These are phyloP conservation scores for Taphrina pruni DNA, from an alignment of 1,139 yeast species.

Conservation along the genomic window DNA sequence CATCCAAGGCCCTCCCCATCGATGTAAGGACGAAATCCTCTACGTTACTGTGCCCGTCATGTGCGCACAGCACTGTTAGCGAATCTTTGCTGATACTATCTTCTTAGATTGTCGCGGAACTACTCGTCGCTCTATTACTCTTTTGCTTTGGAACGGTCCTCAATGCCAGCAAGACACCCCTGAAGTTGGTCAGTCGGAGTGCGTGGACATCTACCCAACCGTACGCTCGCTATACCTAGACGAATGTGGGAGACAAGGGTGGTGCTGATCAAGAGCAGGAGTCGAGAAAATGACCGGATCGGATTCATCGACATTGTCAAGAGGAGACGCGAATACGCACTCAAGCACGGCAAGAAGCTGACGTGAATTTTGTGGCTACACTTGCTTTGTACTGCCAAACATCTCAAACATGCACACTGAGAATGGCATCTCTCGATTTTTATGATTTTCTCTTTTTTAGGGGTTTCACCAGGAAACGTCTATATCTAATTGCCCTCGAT, in stretches of 20 bases:
- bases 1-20: conserved; percentile 20
- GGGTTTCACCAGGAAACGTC: not conserved
- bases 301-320: conserved; percentile 35
- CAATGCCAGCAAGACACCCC: conserved; percentile 23
- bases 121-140: conserved; percentile 14
- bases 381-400: no score
- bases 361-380: not conserved
- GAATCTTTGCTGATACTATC: no score
- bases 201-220: conserved; percentile 33
- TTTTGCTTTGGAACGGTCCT: conserved; percentile 19
- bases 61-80: no score
- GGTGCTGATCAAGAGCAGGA: not conserved
- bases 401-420: no score
- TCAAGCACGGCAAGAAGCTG: conserved; percentile 15
- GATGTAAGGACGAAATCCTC: conserved; percentile 1
- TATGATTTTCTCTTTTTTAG: not conserved
- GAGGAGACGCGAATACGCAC: conserved; percentile 27
- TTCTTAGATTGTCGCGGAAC: conserved; percentile 27
- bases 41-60: no score
- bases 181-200: conserved; percentile 25
- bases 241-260: not conserved
- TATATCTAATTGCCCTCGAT: not conserved
- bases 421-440: no score
- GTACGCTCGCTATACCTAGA: not conserved
- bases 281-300: conserved; percentile 10